Evolutionary conservation across 257 asterid species (phyloP), one percentile per base, ranked within the genome.

Genomic region (Solanum arcanum): DNA sequence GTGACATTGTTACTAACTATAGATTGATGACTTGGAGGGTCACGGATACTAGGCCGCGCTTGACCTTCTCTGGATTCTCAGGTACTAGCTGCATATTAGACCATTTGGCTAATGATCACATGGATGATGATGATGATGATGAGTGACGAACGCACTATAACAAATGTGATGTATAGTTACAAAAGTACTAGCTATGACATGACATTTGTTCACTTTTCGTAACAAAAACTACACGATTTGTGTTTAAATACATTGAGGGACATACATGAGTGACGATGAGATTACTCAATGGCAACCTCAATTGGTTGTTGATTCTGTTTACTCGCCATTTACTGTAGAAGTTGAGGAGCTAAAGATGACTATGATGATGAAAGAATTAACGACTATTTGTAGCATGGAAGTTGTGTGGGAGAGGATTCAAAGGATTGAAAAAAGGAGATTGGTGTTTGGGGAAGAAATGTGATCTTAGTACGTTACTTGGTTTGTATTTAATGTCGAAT

Each of bases 401-500:
- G 93, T 81, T 70, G 89, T 85, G 59, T 82, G 86, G 92, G 87
- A 84, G 44, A 73, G 69, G 37, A 87, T 84, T 33, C 44, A 16
- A 70, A 16, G 25, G n/a, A 16, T 70, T 72, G 93, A 92, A 41
- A 95, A 86, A 90, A 44, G 98, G 89, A 80, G 98, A 93, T 46
- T 95, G 98, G 98, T 93, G 94, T 29, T 47, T 80, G 86, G 88
- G 91, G 94, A 93, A 64, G 92, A 95, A 88, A 87, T 92, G 85
- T 49, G 85, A 80, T 29, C 21, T 9, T 47, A 80, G 85, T 80
- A 9, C 68, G 3, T 29, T 80, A 9, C 42, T 46, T 47, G 42
- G 42, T 9, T 5, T 78, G 27, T 78, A 44, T 25, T 44, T 8
- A 46, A 25, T 15, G 9, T 42, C 5, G 0, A 47, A 46, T 46